Evolutionary conservation across 305 asterid species (phyloP).

Genomic region (Solanum chacoense): DNA sequence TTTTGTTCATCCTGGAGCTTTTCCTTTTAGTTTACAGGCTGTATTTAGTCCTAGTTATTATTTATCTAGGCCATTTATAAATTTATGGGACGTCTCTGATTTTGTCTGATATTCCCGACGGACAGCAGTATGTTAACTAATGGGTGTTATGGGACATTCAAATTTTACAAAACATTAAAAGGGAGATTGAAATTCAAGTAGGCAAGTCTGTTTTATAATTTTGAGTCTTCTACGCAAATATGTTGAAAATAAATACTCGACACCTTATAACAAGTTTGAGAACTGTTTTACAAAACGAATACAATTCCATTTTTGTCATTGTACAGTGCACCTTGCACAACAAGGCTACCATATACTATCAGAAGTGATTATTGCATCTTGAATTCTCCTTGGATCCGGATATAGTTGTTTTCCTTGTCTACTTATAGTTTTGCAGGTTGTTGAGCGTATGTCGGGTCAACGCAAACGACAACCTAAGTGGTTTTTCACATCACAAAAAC

Average conservation of each 20-base stretch:
- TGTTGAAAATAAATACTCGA: background rate
- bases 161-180: background rate
- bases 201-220: background rate
- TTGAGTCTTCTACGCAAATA: background rate
- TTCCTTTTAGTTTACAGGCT: background rate
- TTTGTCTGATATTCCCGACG: background rate
- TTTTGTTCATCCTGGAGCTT: background rate
- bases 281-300: background rate
- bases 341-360: background rate
- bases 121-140: background rate
- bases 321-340: background rate
- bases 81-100: background rate
- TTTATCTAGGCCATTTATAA: background rate
- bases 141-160: background rate
- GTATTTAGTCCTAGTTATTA: background rate
- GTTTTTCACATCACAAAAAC: background rate
- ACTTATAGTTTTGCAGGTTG: slow-evolving; percentile 32
- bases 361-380: background rate
- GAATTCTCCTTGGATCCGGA: background rate
- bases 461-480: slow-evolving; percentile 55
- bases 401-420: background rate
- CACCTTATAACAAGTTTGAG: background rate
- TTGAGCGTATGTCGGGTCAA: slow-evolving; percentile 42
- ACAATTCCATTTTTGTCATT: background rate
- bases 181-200: background rate